Evolutionary conservation across 192 early-diverging fungal species (phyloP).

Genomic region (Umbelopsis ramanniana): DNA sequence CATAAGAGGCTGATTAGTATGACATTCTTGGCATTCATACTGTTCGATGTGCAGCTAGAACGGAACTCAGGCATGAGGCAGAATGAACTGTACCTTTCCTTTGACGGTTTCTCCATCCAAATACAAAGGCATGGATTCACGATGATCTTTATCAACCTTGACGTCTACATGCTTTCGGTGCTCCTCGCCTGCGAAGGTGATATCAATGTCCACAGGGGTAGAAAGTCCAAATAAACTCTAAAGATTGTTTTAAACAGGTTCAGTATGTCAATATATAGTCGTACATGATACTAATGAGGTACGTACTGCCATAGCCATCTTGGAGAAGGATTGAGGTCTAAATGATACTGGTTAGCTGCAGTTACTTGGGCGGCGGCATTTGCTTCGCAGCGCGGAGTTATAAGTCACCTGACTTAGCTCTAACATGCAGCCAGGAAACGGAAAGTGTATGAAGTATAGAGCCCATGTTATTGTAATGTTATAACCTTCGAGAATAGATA

Average conservation of each 20-base stretch:
- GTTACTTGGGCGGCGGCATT: neutral
- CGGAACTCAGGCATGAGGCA: constrained; percentile 26
- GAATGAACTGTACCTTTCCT: constrained; percentile 75
- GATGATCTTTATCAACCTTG: constrained; percentile 90
- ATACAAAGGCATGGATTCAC: constrained; percentile 92
- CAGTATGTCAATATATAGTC: too few relatives aligned
- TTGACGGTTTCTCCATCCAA: constrained; percentile 94
- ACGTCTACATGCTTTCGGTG: constrained; percentile 92
- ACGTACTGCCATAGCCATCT: constrained; percentile 24
- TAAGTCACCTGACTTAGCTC: neutral
- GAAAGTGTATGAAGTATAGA: too few relatives aligned
- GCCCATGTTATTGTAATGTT: too few relatives aligned
- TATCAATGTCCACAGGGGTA: constrained; percentile 85
- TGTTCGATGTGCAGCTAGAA: neutral
- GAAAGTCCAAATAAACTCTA: constrained; percentile 81
- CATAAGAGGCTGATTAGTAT: neutral
- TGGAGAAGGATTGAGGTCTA: neutral
- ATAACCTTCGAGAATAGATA: too few relatives aligned
- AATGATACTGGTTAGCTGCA: neutral
- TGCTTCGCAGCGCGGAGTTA: neutral
- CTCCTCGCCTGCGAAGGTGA: constrained; percentile 84
- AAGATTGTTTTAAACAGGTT: neutral
- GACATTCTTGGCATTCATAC: constrained; percentile 4
- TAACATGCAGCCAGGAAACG: too few relatives aligned
- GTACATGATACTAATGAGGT: neutral